A percentile compares a stretch with the other conserved stretches of the same genome.
phyloP scores from a whole-genome alignment of 2,329 filamentous ascomycete genomes.

The Botrytis paeoniae region DNA sequence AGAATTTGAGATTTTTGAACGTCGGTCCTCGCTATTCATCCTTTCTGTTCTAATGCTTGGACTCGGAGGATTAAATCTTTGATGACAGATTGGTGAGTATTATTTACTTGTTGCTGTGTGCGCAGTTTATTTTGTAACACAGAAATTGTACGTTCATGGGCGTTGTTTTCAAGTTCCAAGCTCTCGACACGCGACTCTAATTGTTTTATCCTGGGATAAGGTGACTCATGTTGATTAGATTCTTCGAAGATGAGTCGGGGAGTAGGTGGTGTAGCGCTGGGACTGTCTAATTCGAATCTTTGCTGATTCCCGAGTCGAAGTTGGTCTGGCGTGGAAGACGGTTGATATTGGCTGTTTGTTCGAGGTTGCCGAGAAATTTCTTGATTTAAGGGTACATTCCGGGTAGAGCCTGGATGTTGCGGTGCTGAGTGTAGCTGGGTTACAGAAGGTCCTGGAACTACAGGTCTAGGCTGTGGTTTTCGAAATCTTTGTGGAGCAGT shows the following conservation, averaged over 20 bases:
- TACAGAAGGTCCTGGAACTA: background rate
- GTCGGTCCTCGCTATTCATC: background rate
- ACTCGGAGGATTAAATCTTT: conserved; percentile 11
- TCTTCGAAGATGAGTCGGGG: background rate
- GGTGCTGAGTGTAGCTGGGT: background rate
- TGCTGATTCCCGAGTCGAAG: background rate
- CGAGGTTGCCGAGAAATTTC: background rate
- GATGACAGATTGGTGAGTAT: conserved; percentile 11
- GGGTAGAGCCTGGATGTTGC: background rate
- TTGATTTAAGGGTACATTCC: background rate
- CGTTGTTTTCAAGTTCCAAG: conserved; percentile 7
- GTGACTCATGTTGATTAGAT: background rate
- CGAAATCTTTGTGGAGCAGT: background rate
- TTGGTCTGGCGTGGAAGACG: background rate
- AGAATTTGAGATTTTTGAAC: background rate
- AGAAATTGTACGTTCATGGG: conserved; percentile 7
- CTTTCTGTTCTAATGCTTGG: conserved; percentile 9
- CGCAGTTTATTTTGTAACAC: conserved; percentile 3
- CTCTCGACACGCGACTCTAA: background rate
- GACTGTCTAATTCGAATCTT: background rate
- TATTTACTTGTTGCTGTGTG: conserved; percentile 15
- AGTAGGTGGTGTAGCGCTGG: background rate
- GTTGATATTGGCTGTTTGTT: background rate
- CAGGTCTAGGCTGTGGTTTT: background rate
- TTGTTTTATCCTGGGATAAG: background rate